Percentiles rank a stretch among this genome's conserved stretches.
Conservation (phyloP, 805 yeast species). For the Candida hispaniensis region DNA sequence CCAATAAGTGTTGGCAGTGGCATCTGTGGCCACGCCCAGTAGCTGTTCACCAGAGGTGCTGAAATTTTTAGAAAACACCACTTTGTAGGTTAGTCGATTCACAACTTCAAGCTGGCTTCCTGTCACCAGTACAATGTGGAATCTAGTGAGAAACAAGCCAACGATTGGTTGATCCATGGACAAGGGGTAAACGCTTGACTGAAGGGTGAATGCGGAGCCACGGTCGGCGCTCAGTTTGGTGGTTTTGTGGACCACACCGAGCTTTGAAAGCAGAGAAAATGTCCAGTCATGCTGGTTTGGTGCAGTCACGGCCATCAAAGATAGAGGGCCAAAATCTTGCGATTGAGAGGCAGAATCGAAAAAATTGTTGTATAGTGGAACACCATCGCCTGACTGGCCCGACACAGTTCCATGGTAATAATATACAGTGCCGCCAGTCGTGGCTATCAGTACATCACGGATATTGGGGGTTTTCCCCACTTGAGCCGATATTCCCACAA, state of each 20-base stretch:
- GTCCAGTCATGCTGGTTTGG: slow-evolving; percentile 15
- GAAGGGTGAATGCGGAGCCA: slow-evolving; percentile 7
- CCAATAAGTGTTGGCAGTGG: slow-evolving; percentile 58
- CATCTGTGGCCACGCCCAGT: slow-evolving; percentile 43
- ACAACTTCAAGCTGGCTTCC: slow-evolving; percentile 35
- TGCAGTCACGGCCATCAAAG: slow-evolving; percentile 7
- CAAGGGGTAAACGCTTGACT: slow-evolving; percentile 10
- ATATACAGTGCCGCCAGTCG: slow-evolving; percentile 22
- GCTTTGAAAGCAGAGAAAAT: slow-evolving; percentile 40
- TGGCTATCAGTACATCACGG: slow-evolving; percentile 19
- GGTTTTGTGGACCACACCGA: slow-evolving; percentile 38
- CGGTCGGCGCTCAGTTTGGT: slow-evolving; percentile 7
- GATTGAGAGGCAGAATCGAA: no score
- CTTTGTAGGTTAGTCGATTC: slow-evolving; percentile 43
- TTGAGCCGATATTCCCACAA: slow-evolving; percentile 21
- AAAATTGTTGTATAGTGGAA: slow-evolving; percentile 25
- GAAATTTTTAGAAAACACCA: slow-evolving; percentile 36
- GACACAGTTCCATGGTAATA: slow-evolving; percentile 23
- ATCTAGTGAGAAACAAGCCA: slow-evolving; percentile 41
- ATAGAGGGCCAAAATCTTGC: no score
- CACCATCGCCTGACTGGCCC: slow-evolving; percentile 21
- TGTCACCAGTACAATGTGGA: slow-evolving; percentile 42
- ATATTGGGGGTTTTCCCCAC: slow-evolving; percentile 10
- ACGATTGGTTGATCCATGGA: slow-evolving; percentile 23
- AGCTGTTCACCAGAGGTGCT: slow-evolving; percentile 31